Evolutionary conservation across 2,329 filamentous ascomycete species (phyloP).

Genomic region (Talaromyces pinophilus): DNA sequence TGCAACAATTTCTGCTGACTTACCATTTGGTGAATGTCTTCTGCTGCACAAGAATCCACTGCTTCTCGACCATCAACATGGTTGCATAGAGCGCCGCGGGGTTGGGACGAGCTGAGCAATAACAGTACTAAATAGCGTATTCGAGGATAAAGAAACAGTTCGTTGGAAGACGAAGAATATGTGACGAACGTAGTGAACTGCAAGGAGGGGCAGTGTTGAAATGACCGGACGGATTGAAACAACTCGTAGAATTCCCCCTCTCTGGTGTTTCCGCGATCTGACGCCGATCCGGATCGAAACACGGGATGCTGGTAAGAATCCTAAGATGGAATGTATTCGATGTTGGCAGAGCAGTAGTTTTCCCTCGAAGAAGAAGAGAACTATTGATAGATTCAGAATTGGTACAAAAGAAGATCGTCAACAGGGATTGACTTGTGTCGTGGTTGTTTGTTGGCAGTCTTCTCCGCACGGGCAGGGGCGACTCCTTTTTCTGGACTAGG

Average conservation of each 20-base stretch:
- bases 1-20: constrained; percentile 11
- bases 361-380: neutral
- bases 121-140: neutral
- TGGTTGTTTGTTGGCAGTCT: neutral
- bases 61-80: constrained; percentile 59
- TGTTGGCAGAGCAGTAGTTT: neutral
- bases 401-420: neutral
- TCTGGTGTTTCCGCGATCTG: constrained; percentile 2
- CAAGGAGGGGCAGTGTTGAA: constrained; percentile 17
- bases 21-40: constrained; percentile 99
- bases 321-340: neutral
- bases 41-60: constrained; percentile 79
- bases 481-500: constrained; percentile 4
- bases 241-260: constrained; percentile 5
- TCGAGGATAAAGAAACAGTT: neutral
- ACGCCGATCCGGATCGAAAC: constrained; percentile 14
- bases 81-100: constrained; percentile 25
- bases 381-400: neutral
- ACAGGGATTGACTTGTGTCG: neutral
- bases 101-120: neutral
- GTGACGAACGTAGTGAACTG: constrained; percentile 14
- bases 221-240: constrained; percentile 2
- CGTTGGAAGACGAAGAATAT: neutral
- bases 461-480: constrained; percentile 20
- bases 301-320: neutral